Evolutionary conservation across 202 grass and related monocot genomes (phyloP).

Genomic region (Hordeum pubiflorum): DNA sequence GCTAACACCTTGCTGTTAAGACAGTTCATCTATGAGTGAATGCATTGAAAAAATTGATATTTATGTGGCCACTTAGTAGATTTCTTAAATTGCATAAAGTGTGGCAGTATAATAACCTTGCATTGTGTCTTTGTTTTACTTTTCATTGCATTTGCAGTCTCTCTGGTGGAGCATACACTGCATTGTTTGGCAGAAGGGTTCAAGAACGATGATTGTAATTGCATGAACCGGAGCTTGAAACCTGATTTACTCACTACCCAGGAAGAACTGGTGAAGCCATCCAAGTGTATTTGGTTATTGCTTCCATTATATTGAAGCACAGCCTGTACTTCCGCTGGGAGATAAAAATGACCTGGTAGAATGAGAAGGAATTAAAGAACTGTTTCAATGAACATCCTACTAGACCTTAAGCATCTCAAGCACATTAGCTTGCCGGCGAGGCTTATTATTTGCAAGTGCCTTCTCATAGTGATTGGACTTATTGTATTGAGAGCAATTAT

Average conservation of each 20-base stretch:
- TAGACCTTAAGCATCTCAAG: constrained; percentile 47
- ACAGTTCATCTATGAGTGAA: neutral
- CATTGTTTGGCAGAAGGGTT: neutral
- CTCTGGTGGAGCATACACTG: neutral
- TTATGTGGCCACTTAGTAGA: neutral
- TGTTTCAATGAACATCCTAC: constrained; percentile 38
- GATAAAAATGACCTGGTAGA: neutral
- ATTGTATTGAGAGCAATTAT: constrained; percentile 49
- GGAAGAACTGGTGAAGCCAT: neutral
- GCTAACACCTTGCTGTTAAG: neutral
- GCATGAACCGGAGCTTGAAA: neutral
- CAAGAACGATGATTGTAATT: neutral
- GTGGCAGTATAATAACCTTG: neutral
- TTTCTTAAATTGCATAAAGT: neutral
- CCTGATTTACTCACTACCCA: neutral
- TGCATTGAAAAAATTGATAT: neutral
- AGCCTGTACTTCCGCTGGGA: neutral
- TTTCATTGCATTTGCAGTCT: constrained; percentile 14
- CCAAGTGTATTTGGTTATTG: neutral
- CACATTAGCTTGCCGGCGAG: constrained; percentile 41
- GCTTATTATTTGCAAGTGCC: constrained; percentile 47
- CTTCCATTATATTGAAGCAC: neutral
- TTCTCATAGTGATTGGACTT: constrained; percentile 46
- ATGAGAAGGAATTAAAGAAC: constrained; percentile 22
- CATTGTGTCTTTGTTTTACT: neutral